These are phyloP conservation scores for Aspergillus haitiensis DNA, from an alignment of 495 filamentous ascomycete genomes.

Conservation along the genomic window DNA sequence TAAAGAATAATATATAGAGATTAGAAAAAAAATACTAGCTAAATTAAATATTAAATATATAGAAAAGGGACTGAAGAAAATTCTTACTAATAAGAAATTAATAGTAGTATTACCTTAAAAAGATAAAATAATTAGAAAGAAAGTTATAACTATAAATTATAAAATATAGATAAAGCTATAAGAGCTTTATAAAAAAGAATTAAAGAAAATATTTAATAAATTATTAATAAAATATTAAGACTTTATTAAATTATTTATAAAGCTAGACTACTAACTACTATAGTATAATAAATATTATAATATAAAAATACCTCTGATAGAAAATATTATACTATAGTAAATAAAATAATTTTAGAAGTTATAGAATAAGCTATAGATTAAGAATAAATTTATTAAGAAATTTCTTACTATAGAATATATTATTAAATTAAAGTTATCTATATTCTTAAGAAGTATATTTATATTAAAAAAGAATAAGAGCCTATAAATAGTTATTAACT, in stretches of 20 bases:
- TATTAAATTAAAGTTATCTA: slow-evolving; percentile 5
- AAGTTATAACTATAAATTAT: not conserved
- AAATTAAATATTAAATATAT: not conserved
- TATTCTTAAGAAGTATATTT: not conserved
- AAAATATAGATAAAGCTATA: not conserved
- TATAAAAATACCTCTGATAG: not conserved
- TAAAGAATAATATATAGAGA: not conserved
- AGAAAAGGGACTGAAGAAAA: not conserved
- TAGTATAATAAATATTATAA: not conserved
- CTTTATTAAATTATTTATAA: slow-evolving; percentile 1
- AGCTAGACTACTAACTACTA: not conserved
- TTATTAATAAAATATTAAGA: not conserved
- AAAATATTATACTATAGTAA: not conserved
- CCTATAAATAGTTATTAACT: slow-evolving; percentile 20
- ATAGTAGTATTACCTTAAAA: not conserved
- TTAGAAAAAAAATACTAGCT: not conserved
- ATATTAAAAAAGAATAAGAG: slow-evolving; percentile 7
- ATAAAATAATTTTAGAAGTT: not conserved
- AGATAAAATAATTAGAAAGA: not conserved
- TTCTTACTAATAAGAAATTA: not conserved
- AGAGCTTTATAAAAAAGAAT: not conserved
- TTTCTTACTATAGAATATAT: not conserved
- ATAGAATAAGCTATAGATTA: not conserved
- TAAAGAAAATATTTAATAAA: not conserved
- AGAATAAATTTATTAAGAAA: not conserved